phyloP scores from a whole-genome alignment of 331 rosid genomes.

The Quercus lobata region DNA sequence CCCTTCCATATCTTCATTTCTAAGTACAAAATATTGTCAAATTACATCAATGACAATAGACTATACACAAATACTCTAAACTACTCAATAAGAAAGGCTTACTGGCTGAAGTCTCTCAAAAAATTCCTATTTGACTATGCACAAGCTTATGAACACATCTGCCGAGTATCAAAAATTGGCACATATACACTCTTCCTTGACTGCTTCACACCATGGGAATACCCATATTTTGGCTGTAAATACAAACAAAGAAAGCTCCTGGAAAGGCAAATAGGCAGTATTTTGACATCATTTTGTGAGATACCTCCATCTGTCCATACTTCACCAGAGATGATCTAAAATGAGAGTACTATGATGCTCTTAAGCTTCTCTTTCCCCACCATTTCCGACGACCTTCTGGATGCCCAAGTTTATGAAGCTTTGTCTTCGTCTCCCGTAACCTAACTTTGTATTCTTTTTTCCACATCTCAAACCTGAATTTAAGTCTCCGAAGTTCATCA shows the following conservation, averaged over 20 bases:
- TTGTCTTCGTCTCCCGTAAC: constrained; percentile 56
- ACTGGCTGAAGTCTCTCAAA: constrained; percentile 21
- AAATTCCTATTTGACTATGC: constrained; percentile 42
- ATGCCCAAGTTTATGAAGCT: constrained; percentile 42
- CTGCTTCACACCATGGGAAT: constrained; percentile 18
- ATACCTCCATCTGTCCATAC: constrained; percentile 11
- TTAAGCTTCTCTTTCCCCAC: constrained; percentile 74
- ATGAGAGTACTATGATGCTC: constrained; percentile 34
- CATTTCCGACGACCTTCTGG: constrained; percentile 63
- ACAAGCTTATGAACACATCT: constrained; percentile 40
- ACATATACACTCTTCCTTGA: constrained; percentile 40
- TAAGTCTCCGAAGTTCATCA: constrained; percentile 67
- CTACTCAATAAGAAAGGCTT: constrained; percentile 12
- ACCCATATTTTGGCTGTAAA: constrained; percentile 9
- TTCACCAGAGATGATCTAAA: constrained; percentile 9
- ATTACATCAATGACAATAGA: constrained; percentile 31
- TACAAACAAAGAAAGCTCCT: constrained; percentile 23
- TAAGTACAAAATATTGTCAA: constrained; percentile 19
- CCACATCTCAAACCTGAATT: constrained; percentile 68
- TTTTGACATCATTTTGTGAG: constrained; percentile 14
- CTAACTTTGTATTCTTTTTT: constrained; percentile 85
- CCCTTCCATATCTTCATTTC: constrained; percentile 27
- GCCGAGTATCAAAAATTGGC: constrained; percentile 39
- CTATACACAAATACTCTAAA: constrained; percentile 43
- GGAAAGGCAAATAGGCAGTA: constrained; percentile 18